Evolutionary conservation across 345 rosid species (phyloP), one percentile per base, ranked within the genome.

Genomic region (Cardiospermum halicacabum): DNA sequence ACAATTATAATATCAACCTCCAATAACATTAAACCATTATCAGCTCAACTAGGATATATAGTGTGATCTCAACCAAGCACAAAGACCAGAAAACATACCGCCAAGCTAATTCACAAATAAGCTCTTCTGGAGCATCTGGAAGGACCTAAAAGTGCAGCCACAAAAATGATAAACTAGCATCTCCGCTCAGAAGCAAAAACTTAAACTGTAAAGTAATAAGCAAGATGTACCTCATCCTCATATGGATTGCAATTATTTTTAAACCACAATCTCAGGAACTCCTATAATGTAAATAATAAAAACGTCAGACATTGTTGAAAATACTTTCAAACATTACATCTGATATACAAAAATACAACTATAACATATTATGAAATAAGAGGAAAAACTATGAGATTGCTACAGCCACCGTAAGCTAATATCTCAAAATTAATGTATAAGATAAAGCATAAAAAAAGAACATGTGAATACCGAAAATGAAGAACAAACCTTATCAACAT

Each of bases 201-300:
- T n/a, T n/a, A n/a, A n/a, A n/a, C 42, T 21, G 11, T 40, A 37
- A 40, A 25, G 65, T 40, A 64, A 48, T 64, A 25, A 7, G 39
- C 36, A 31, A 19, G 58, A 66, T 58, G 68, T 78, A 79, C 99
- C 95, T 91, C 70, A 42, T 91, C 99, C 72, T 91, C 82, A 36
- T 94, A 94, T 2, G 97, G 99, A 79, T 94, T 79, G 77, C 92
- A 91, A 74, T 86, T 83, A 76, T 85, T 79, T 73, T 74, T 88
- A 66, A 94, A 94, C 97, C 99, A 94, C 72, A 94, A 72, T 75
- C 99, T 84, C 85, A 91, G 58, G 78, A 94, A 94, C 84, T 94
- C 99, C 99, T 88, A 51, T 5, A n/a, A 55, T 51, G 55, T 53
- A 40, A 22, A 58, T 18, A 56, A 1, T 66, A 47, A 58, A 21